These are phyloP conservation scores for Fusarium sp. DNA, from an alignment of 2,329 filamentous ascomycete species.

Conservation along the genomic window DNA sequence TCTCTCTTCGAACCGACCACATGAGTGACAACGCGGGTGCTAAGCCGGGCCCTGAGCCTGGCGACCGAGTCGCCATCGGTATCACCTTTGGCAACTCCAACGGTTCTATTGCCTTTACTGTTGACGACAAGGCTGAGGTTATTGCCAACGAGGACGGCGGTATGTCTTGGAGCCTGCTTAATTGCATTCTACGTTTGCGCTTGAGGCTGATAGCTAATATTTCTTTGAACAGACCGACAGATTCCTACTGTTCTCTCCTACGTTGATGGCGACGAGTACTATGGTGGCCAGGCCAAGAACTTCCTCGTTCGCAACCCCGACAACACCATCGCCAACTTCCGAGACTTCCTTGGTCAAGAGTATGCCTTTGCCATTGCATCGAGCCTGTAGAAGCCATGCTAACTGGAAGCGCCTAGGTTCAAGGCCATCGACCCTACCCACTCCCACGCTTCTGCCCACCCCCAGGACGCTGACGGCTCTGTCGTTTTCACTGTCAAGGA, in stretches of 20 bases:
- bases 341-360: slow-evolving; percentile 95
- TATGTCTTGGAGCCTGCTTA: slow-evolving; percentile 55
- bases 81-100: slow-evolving; percentile 99
- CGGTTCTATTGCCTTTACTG: slow-evolving; percentile 94
- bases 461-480: slow-evolving; percentile 76
- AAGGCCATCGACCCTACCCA: slow-evolving; percentile 97
- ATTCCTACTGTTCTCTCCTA: slow-evolving; percentile 96
- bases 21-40: slow-evolving; percentile 62
- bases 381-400: slow-evolving; percentile 24
- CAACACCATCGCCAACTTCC: slow-evolving; percentile 96
- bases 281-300: slow-evolving; percentile 92
- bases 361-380: slow-evolving; percentile 57
- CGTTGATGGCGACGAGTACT: slow-evolving; percentile 95
- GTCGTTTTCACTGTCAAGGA: slow-evolving; percentile 89
- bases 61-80: slow-evolving; percentile 82
- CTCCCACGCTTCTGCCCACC: slow-evolving; percentile 93
- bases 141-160: slow-evolving; percentile 99
- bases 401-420: slow-evolving; percentile 65
- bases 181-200: not conserved
- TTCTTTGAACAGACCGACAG: slow-evolving; percentile 79
- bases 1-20: slow-evolving; percentile 27
- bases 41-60: slow-evolving; percentile 62
- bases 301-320: slow-evolving; percentile 92
- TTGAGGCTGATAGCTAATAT: slow-evolving; percentile 13
- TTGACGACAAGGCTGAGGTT: slow-evolving; percentile 94